phyloP scores from a whole-genome alignment of 2,329 filamentous ascomycete species.

The Herpotrichia juniperi region DNA sequence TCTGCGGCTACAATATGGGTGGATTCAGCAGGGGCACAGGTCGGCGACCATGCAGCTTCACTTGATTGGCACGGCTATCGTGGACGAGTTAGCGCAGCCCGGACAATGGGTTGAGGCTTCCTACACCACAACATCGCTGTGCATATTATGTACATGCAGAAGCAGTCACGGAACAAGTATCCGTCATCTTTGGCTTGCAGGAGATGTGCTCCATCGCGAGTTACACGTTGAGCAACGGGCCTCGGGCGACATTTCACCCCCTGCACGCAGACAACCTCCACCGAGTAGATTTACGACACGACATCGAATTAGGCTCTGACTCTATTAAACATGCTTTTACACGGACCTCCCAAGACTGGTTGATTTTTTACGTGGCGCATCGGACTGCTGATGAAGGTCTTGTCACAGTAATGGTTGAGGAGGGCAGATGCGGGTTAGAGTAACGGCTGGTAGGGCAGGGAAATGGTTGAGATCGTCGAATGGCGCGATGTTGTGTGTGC shows the following conservation, averaged over 20 bases:
- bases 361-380: background rate
- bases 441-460: background rate
- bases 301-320: slow-evolving; percentile 18
- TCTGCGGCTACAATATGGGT: slow-evolving; percentile 5
- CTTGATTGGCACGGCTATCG: slow-evolving; percentile 12
- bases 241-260: background rate
- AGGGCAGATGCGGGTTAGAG: background rate
- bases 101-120: background rate
- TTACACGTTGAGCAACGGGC: background rate
- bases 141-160: background rate
- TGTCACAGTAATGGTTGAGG: background rate
- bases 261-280: background rate
- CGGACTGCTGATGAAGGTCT: background rate
- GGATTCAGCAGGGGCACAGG: background rate
- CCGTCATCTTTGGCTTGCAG: background rate
- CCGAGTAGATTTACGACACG: slow-evolving; percentile 7
- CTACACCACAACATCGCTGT: background rate
- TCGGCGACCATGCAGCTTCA: slow-evolving; percentile 19
- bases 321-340: background rate
- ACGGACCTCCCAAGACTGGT: background rate
- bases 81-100: slow-evolving; percentile 10
- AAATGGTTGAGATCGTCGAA: background rate
- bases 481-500: background rate
- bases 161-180: background rate
- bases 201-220: too few species aligned